These are phyloP conservation scores for Pichia cactophila DNA, from an alignment of 1,139 yeast genomes.

Conservation along the genomic window DNA sequence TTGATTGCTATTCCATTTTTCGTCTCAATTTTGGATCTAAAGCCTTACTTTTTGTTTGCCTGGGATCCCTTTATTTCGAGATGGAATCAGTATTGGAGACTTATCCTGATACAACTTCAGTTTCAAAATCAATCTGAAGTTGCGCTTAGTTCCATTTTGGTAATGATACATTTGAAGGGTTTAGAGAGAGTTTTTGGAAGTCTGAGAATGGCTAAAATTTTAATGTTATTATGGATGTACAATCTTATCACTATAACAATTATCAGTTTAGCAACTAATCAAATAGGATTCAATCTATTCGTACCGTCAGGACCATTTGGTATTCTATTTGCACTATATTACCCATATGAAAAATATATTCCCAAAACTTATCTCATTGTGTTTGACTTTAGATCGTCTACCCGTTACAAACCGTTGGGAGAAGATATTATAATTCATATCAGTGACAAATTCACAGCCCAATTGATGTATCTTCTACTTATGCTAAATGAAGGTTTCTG, in stretches of 20 bases:
- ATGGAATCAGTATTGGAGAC: slow-evolving; percentile 66
- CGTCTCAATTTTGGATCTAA: slow-evolving; percentile 49
- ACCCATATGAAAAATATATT: slow-evolving; percentile 47
- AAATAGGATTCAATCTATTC: slow-evolving; percentile 28
- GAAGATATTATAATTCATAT: slow-evolving; percentile 31
- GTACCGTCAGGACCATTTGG: slow-evolving; percentile 59
- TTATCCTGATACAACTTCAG: slow-evolving; percentile 46
- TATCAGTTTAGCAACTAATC: slow-evolving; percentile 32
- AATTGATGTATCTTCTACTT: slow-evolving; percentile 44
- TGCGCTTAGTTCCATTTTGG: slow-evolving; percentile 40
- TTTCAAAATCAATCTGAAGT: slow-evolving; percentile 64
- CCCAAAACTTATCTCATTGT: slow-evolving; percentile 59
- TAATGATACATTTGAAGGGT: slow-evolving; percentile 49
- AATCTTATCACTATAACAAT: slow-evolving; percentile 23
- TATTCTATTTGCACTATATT: slow-evolving; percentile 49
- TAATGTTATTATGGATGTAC: slow-evolving; percentile 28
- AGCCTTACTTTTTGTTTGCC: slow-evolving; percentile 45
- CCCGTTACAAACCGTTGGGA: slow-evolving; percentile 19
- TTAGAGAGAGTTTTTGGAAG: slow-evolving; percentile 63
- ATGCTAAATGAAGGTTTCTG: slow-evolving; percentile 45
- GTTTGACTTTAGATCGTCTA: slow-evolving; percentile 31
- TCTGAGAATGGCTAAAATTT: slow-evolving; percentile 42
- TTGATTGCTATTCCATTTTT: slow-evolving; percentile 41
- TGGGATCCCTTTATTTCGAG: slow-evolving; percentile 53
- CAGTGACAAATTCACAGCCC: slow-evolving; percentile 53